Evolutionary conservation across 2,329 filamentous ascomycete species (phyloP).

Genomic region (Aspergillus udagawae): DNA sequence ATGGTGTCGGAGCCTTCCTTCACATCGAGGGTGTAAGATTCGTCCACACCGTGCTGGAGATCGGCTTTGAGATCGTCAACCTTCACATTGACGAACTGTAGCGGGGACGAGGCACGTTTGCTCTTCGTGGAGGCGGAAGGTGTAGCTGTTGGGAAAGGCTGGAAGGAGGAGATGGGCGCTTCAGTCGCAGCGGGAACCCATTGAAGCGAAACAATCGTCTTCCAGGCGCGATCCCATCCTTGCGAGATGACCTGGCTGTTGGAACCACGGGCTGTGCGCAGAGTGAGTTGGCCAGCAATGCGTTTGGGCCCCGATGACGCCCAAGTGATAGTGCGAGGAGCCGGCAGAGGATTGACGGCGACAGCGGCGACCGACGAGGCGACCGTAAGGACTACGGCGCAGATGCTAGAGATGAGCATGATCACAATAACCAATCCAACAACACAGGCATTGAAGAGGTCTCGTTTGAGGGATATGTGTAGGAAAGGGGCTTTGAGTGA

Average conservation of each 20-base stretch:
- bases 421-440: background rate
- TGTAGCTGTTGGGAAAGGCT: constrained; percentile 48
- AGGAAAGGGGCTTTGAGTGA: background rate
- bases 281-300: constrained; percentile 35
- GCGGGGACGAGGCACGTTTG: constrained; percentile 27
- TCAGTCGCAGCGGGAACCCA: constrained; percentile 54
- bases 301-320: constrained; percentile 48
- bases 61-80: constrained; percentile 45
- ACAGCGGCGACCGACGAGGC: constrained; percentile 42
- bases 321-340: constrained; percentile 52
- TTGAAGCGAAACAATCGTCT: constrained; percentile 46
- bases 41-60: constrained; percentile 54
- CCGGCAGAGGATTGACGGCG: constrained; percentile 52
- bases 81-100: constrained; percentile 46
- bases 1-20: constrained; percentile 37
- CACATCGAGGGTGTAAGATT: constrained; percentile 52
- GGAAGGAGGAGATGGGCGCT: constrained; percentile 48
- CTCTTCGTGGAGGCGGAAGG: constrained; percentile 19
- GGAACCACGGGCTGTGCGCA: constrained; percentile 34
- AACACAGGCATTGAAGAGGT: background rate
- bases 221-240: constrained; percentile 50
- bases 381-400: constrained; percentile 29
- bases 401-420: constrained; percentile 26
- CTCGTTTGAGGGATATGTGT: background rate
- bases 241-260: constrained; percentile 34